phyloP scores from a whole-genome alignment of 768 basidiomycete genomes.

The Cyclocybe aegerita region DNA sequence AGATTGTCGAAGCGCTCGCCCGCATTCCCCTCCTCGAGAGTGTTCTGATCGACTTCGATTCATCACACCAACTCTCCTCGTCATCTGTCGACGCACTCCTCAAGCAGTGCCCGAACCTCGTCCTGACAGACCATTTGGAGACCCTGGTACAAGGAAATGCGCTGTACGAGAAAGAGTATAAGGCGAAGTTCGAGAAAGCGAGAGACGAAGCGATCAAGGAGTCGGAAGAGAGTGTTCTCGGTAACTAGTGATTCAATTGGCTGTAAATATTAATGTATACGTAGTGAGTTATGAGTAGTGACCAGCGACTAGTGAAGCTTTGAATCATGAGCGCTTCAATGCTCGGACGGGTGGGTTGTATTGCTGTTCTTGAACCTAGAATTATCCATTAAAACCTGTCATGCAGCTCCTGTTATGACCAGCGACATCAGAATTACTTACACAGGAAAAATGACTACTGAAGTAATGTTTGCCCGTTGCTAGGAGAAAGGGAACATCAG shows the following conservation, averaged over 20 bases:
- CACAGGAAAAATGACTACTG: no score
- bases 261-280: no score
- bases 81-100: neutral
- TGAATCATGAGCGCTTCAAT: no score
- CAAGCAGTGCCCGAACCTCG: conserved; percentile 4
- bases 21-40: neutral
- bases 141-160: conserved; percentile 1
- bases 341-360: no score
- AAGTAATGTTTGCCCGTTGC: no score
- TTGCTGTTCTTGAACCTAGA: no score
- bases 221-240: neutral
- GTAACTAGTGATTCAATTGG: neutral
- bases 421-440: no score
- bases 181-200: neutral
- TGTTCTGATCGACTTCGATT: neutral
- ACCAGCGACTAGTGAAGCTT: no score
- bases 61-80: neutral
- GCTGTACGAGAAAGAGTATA: conserved; percentile 2
- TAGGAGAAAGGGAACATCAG: no score
- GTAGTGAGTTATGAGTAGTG: no score
- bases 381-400: no score
- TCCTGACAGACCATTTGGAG: neutral
- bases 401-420: no score
- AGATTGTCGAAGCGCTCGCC: conserved; percentile 2
- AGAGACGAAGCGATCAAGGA: neutral